phyloP scores from a whole-genome alignment of 371 early-diverging fungal species.

The Spraguea lophii region DNA sequence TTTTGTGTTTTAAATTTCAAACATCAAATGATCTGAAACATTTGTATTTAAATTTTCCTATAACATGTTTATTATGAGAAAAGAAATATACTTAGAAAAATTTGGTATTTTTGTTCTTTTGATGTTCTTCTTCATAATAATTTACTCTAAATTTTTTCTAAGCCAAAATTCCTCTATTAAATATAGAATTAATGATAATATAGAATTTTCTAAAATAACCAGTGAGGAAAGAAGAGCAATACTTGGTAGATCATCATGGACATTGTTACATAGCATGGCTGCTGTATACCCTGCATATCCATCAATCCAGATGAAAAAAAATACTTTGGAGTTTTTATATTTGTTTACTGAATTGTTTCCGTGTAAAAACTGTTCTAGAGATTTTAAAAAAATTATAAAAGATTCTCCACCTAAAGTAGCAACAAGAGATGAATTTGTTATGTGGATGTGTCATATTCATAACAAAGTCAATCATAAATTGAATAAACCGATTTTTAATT shows the following conservation, averaged over 20 bases:
- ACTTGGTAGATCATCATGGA: constrained; percentile 81
- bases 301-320: constrained; percentile 53
- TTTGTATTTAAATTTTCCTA: too few species aligned
- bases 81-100: too few species aligned
- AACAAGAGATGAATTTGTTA: constrained; percentile 52
- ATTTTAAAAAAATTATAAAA: constrained; percentile 48
- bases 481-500: constrained; percentile 74
- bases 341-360: constrained; percentile 73
- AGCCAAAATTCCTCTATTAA: too few species aligned
- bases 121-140: too few species aligned
- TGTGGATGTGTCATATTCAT: constrained; percentile 79
- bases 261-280: constrained; percentile 84
- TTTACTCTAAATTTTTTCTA: too few species aligned
- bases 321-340: constrained; percentile 58
- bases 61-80: too few species aligned
- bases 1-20: too few species aligned
- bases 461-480: constrained; percentile 78
- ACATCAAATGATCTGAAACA: too few species aligned
- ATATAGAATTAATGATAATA: too few species aligned
- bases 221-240: too few species aligned
- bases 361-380: constrained; percentile 63
- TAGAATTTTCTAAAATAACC: too few species aligned
- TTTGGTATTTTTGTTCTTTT: too few species aligned
- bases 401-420: constrained; percentile 62
- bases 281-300: constrained; percentile 80